Evolutionary conservation across 306 rosid species (phyloP).

Genomic region (Clitoria ternatea): DNA sequence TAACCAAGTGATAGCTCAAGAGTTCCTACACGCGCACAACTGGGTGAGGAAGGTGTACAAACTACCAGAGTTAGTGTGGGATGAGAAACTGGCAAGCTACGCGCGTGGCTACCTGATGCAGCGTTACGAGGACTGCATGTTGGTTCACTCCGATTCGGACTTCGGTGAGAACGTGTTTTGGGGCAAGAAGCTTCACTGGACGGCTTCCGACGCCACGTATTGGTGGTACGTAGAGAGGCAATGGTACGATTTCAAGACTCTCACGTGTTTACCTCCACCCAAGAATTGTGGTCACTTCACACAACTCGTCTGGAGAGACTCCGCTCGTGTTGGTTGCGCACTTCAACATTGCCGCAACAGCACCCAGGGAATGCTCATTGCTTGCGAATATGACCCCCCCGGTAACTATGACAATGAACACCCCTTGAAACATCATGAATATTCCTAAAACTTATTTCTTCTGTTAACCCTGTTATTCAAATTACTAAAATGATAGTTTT

Average conservation of each 20-base stretch:
- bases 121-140: constrained; percentile 33
- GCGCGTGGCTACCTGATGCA: constrained; percentile 34
- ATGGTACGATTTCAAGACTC: neutral
- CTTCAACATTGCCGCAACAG: constrained; percentile 24
- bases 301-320: constrained; percentile 61
- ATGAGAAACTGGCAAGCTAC: constrained; percentile 30
- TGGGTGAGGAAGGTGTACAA: constrained; percentile 24
- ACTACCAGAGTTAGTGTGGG: constrained; percentile 33
- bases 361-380: constrained; percentile 11
- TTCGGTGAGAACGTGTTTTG: constrained; percentile 71
- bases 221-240: constrained; percentile 40
- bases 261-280: constrained; percentile 1
- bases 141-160: constrained; percentile 29
- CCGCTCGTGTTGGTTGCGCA: constrained; percentile 43
- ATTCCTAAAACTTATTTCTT: neutral
- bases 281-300: constrained; percentile 66
- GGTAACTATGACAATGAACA: constrained; percentile 47
- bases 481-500: too few species aligned
- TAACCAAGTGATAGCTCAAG: neutral
- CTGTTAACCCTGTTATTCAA: neutral
- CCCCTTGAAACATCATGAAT: constrained; percentile 28
- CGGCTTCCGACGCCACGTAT: constrained; percentile 38
- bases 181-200: constrained; percentile 40
- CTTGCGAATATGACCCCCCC: constrained; percentile 63
- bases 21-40: constrained; percentile 58